Conservation (phyloP, 257 asterid species). For the Fraxinus anomala region DNA sequence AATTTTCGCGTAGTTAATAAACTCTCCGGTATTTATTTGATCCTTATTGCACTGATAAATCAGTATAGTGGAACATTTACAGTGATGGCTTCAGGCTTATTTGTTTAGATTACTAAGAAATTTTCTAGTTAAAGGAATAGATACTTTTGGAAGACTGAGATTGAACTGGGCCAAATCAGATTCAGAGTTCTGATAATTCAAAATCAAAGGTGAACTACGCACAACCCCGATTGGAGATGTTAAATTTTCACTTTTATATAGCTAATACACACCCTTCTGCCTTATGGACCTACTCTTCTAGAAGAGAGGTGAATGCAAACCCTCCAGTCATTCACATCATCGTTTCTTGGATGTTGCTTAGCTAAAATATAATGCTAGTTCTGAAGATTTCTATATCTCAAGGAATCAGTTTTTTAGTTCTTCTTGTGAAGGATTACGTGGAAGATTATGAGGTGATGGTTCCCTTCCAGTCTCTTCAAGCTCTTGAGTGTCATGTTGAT, state of each 20-base stretch:
- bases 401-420: conserved; percentile 13
- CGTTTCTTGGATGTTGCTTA: no score
- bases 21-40: not conserved
- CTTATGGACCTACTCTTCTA: not conserved
- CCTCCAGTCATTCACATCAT: no score
- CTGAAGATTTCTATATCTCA: not conserved
- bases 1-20: not conserved
- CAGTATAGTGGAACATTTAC: not conserved
- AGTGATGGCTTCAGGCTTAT: not conserved
- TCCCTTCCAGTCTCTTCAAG: conserved; percentile 89
- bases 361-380: no score
- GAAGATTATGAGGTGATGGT: conserved; percentile 95
- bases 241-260: not conserved
- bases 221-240: no score
- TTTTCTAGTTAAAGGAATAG: not conserved
- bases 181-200: not conserved
- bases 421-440: conserved; percentile 79
- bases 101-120: not conserved
- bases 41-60: not conserved
- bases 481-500: conserved; percentile 86
- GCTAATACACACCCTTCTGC: not conserved
- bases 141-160: no score
- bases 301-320: not conserved
- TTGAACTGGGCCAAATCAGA: not conserved
- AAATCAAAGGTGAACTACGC: not conserved